These are phyloP conservation scores for Erythrophleum fordii DNA, from an alignment of 306 rosid species.

Conservation along the genomic window DNA sequence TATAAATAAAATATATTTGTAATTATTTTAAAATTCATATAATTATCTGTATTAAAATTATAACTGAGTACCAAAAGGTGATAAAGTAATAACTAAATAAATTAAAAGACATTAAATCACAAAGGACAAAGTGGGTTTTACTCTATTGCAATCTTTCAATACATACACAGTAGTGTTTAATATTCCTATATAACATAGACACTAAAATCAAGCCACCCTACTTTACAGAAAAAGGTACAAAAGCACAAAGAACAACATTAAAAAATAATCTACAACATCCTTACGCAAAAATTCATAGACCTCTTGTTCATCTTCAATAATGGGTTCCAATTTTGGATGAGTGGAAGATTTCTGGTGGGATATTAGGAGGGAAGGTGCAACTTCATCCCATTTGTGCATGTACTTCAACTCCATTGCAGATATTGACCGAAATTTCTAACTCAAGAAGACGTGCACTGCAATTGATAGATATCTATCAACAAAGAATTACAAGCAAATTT, in stretches of 20 bases:
- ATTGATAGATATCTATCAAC: too few species aligned
- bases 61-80: too few species aligned
- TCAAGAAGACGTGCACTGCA: too few species aligned
- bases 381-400: constrained; percentile 29
- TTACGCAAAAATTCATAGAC: constrained; percentile 20
- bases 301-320: constrained; percentile 40
- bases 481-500: too few species aligned
- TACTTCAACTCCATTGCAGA: neutral
- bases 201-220: neutral
- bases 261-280: constrained; percentile 27
- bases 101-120: too few species aligned
- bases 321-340: constrained; percentile 35
- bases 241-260: constrained; percentile 31
- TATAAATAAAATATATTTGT: neutral
- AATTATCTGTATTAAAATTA: too few species aligned
- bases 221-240: neutral
- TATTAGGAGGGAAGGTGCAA: constrained; percentile 34
- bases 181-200: neutral
- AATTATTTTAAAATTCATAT: too few species aligned
- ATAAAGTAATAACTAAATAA: neutral
- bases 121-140: too few species aligned
- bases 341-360: constrained; percentile 17
- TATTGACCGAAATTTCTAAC: too few species aligned
- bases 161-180: neutral
- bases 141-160: too few species aligned